Evolutionary conservation across 2,329 filamentous ascomycete genomes (phyloP).

Genomic region (Colletotrichum liaoningense): DNA sequence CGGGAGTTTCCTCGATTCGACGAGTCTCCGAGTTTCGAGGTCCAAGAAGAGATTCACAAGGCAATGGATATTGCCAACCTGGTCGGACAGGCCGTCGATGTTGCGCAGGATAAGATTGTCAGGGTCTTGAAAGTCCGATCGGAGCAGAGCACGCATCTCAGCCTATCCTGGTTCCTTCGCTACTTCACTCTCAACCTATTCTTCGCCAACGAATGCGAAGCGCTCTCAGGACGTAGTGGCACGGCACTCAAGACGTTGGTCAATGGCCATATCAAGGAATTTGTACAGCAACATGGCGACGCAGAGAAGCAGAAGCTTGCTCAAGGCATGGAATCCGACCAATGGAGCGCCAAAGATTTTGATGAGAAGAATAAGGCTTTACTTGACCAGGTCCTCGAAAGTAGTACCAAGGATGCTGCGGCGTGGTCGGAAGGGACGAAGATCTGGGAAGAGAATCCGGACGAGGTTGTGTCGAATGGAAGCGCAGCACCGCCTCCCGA

Average conservation of each 20-base stretch:
- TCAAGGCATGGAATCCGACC: slow-evolving; percentile 82
- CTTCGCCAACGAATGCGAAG: slow-evolving; percentile 89
- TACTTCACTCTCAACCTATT: slow-evolving; percentile 86
- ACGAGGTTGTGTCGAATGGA: slow-evolving; percentile 31
- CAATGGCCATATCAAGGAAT: slow-evolving; percentile 84
- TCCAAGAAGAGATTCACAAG: slow-evolving; percentile 82
- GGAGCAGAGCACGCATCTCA: slow-evolving; percentile 77
- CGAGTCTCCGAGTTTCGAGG: slow-evolving; percentile 50
- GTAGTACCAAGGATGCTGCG: slow-evolving; percentile 76
- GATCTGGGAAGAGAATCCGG: slow-evolving; percentile 60
- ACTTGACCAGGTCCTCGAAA: slow-evolving; percentile 73
- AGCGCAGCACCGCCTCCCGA: slow-evolving; percentile 48
- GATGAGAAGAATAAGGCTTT: slow-evolving; percentile 69
- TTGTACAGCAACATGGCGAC: slow-evolving; percentile 78
- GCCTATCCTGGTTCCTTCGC: slow-evolving; percentile 77
- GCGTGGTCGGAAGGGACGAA: slow-evolving; percentile 73
- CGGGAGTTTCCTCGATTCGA: slow-evolving; percentile 26
- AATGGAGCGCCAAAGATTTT: slow-evolving; percentile 84
- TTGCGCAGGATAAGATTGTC: slow-evolving; percentile 80
- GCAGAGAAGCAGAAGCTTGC: slow-evolving; percentile 80
- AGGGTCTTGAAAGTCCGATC: slow-evolving; percentile 82
- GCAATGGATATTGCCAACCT: slow-evolving; percentile 82
- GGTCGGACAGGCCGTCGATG: slow-evolving; percentile 82
- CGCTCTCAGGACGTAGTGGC: slow-evolving; percentile 82
- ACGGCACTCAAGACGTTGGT: slow-evolving; percentile 82